Evolutionary conservation across 148 eudicot species (phyloP).

Genomic region (Pharnaceum exiguum): DNA sequence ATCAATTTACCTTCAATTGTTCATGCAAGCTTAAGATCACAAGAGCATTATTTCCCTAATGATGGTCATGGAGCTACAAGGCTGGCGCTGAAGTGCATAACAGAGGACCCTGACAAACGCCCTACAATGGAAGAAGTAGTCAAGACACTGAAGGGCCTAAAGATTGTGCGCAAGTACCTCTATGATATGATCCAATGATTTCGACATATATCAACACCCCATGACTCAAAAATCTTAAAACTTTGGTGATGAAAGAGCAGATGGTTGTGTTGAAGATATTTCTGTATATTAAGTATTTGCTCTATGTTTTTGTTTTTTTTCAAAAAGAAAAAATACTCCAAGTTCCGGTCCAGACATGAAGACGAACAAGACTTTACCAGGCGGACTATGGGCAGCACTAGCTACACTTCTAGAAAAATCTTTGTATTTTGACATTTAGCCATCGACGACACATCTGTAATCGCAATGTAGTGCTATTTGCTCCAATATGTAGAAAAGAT

Average conservation of each 20-base stretch:
- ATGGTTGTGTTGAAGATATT: constrained; percentile 84
- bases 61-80: neutral
- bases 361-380: no score
- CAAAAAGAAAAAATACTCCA: constrained; percentile 46
- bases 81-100: neutral
- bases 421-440: no score
- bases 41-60: neutral
- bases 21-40: neutral
- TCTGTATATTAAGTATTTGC: constrained; percentile 94
- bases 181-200: no score
- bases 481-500: no score
- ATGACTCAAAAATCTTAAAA: constrained; percentile 83
- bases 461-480: no score
- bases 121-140: neutral
- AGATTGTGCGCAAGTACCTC: neutral
- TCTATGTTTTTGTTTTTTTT: constrained; percentile 83
- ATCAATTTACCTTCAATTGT: neutral
- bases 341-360: constrained; percentile 31
- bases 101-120: neutral
- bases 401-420: no score
- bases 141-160: neutral
- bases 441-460: no score
- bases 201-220: no score
- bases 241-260: constrained; percentile 73
- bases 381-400: no score